These are phyloP conservation scores for Trichosporon faecale DNA, from an alignment of 1,284 basidiomycete species.

Conservation along the genomic window DNA sequence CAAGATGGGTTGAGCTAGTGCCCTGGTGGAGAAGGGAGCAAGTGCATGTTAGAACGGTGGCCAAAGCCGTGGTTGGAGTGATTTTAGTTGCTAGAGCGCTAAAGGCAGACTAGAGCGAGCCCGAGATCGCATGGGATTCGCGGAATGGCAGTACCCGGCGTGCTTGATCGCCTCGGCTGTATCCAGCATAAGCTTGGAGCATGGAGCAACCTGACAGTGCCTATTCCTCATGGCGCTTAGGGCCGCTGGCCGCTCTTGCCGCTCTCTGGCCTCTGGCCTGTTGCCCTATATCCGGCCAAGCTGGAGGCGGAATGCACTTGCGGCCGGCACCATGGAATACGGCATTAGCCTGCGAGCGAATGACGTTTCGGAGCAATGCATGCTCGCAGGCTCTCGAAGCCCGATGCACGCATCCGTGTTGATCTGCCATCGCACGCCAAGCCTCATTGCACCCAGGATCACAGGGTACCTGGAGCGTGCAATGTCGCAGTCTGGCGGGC, in stretches of 20 bases:
- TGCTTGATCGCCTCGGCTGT: neutral
- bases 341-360: neutral
- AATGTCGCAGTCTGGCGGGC: no score
- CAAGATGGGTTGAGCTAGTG: neutral
- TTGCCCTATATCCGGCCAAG: neutral
- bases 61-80: neutral
- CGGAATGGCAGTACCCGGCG: neutral
- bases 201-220: neutral
- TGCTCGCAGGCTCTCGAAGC: neutral
- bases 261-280: neutral
- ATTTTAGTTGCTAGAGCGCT: neutral
- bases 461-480: neutral
- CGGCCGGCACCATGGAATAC: neutral
- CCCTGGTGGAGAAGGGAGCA: neutral
- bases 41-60: neutral
- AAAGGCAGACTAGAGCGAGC: neutral
- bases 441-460: neutral
- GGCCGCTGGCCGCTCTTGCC: neutral
- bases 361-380: neutral
- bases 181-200: neutral
- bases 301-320: neutral
- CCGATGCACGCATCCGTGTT: neutral
- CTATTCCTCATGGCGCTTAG: neutral
- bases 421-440: neutral
- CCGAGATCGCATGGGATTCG: constrained; percentile 10